A percentile compares a stretch with the other conserved stretches of the same genome.
Evolutionary conservation across 768 basidiomycete genomes (phyloP).

Genomic region (Agrocybe praecox): DNA sequence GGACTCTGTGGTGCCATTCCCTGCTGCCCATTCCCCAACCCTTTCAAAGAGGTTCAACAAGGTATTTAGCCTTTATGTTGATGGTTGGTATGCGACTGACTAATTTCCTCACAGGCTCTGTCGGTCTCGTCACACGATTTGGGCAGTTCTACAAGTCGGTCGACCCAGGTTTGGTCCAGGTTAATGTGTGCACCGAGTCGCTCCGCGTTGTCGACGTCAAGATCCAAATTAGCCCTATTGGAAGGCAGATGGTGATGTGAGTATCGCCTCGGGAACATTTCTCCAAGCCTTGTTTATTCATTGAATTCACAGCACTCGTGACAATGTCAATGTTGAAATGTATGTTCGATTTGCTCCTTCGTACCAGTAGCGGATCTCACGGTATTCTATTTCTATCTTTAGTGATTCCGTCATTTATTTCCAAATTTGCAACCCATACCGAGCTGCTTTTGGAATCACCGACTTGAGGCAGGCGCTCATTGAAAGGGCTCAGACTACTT

Average conservation of each 20-base stretch:
- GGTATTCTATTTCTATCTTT: not conserved
- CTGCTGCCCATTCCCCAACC: constrained; percentile 84
- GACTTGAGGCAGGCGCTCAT: constrained; percentile 86
- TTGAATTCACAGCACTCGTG: constrained; percentile 61
- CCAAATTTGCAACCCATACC: constrained; percentile 89
- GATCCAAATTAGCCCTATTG: constrained; percentile 91
- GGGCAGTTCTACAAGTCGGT: constrained; percentile 97
- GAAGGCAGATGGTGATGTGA: constrained; percentile 83
- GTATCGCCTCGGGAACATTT: constrained; percentile 15
- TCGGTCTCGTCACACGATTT: constrained; percentile 91
- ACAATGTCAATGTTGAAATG: constrained; percentile 97
- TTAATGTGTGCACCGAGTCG: constrained; percentile 93
- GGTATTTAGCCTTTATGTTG: constrained; percentile 39
- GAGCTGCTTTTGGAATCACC: constrained; percentile 90
- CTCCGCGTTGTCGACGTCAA: constrained; percentile 91
- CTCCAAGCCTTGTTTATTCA: constrained; percentile 11
- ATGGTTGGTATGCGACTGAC: constrained; percentile 6
- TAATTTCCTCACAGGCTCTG: constrained; percentile 57
- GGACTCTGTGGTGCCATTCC: constrained; percentile 79
- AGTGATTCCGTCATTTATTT: constrained; percentile 94
- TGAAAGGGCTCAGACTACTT: constrained; percentile 90
- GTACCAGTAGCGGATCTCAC: constrained; percentile 3
- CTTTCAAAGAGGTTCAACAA: constrained; percentile 84
- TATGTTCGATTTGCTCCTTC: constrained; percentile 35
- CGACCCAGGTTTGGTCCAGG: constrained; percentile 88